Evolutionary conservation across 805 yeast genomes (phyloP).

Genomic region (Starmerella bombi): DNA sequence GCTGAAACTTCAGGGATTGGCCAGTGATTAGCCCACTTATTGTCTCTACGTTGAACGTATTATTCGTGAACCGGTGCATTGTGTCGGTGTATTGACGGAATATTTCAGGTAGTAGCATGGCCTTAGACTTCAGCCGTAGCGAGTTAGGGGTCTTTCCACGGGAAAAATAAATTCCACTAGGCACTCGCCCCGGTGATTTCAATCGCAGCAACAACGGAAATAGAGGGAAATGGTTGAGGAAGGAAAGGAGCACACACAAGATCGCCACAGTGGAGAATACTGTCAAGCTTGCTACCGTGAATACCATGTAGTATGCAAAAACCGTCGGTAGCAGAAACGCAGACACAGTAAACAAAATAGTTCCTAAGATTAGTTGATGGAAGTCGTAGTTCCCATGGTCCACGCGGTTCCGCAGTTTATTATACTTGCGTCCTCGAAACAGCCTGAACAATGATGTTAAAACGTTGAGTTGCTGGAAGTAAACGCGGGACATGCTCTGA

Average conservation of each 20-base stretch:
- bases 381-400: conserved; percentile 75
- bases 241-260: conserved; percentile 47
- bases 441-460: conserved; percentile 65
- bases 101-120: conserved; percentile 34
- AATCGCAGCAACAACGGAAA: conserved; percentile 67
- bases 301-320: conserved; percentile 65
- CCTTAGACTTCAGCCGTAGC: conserved; percentile 31
- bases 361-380: conserved; percentile 80
- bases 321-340: conserved; percentile 77
- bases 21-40: conserved; percentile 36
- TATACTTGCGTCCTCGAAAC: conserved; percentile 80
- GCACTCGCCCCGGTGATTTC: conserved; percentile 62
- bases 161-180: conserved; percentile 41
- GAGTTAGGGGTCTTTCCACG: not conserved
- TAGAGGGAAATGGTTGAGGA: conserved; percentile 72
- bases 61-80: conserved; percentile 3
- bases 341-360: conserved; percentile 68
- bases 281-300: conserved; percentile 45
- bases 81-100: conserved; percentile 35
- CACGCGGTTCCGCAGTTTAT: conserved; percentile 68
- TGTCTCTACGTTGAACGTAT: conserved; percentile 23
- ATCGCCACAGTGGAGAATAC: conserved; percentile 37
- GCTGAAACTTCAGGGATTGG: conserved; percentile 34
- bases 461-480: conserved; percentile 56
- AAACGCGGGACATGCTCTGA: conserved; percentile 63